Base-by-base conservation (phyloP, 352 stramenopile genomes). In the Phytopythium cucurbitacearum region DNA sequence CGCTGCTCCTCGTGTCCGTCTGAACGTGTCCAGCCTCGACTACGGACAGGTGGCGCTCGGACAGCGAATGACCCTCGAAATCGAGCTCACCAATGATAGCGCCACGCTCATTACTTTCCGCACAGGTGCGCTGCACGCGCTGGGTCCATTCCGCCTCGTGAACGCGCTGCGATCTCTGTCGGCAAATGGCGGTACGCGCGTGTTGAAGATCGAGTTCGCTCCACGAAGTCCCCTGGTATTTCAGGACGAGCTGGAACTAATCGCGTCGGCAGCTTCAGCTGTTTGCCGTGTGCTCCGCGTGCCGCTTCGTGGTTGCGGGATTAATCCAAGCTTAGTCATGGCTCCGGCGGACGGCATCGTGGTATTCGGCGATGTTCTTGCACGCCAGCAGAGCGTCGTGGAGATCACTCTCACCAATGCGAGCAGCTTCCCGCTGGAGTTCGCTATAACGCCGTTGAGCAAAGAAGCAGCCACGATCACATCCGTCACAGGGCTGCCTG, bases 1-100 rank as follows among this genome's bases (percentile, higher is more conserved):
- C 0, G 62, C 91, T 34, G 71, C 88, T 7, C 57, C 78, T 0
- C 60, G 72, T 40, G 51, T 97, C 7, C 60, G 65, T 0, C 41
- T 72, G 3, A 84, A 77, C 7, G 62, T 71, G 0, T 57, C 68
- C 0, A 56, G 54, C 0, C 54, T 97, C 11, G 65, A 83, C 36
- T 97, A 96, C 60, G 87, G 82, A 7, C 87, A 96, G 48, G 80
- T 97, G 5, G 86, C 89, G 16, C 89, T 97, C 11, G 88, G 87
- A 1, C 80, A 90, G 48, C 65, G 62, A 5, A 64, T 81, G 8
- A 46, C 80, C 0, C 64, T 76, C 5, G 70, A 88, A 15, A 48
- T 97, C n/a, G 63, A 53, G 15, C 51, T 97, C 7, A 74, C 71
- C 3, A 94, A 88, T 65, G 40, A 71, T 33, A 71, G 62, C 48